Percentiles rank a stretch among this genome's conserved stretches.
These are phyloP conservation scores for Podospora pseudocomata DNA, from an alignment of 495 filamentous ascomycete genomes.

Conservation along the genomic window DNA sequence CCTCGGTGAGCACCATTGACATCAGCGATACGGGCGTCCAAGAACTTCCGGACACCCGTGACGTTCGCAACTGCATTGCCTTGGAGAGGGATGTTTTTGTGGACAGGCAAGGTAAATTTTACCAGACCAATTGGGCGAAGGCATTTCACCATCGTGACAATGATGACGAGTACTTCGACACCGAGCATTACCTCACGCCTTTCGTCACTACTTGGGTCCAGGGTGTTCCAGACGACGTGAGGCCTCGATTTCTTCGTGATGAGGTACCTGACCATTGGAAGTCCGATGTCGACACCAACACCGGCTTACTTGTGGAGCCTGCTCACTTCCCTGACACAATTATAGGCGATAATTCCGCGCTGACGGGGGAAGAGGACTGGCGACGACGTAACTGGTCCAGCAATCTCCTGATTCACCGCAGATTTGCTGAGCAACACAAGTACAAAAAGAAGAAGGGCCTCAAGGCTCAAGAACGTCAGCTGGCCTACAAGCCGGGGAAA, in stretches of 20 bases:
- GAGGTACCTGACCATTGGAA: slow-evolving; percentile 20
- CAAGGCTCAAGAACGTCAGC: neutral
- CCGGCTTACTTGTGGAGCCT: slow-evolving; percentile 29
- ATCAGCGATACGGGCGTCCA: slow-evolving; percentile 16
- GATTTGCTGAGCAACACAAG: neutral
- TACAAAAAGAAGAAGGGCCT: neutral
- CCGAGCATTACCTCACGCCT: neutral
- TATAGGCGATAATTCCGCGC: neutral
- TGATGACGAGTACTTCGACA: slow-evolving; percentile 14
- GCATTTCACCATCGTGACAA: neutral
- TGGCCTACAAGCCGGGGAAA: neutral
- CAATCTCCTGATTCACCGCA: slow-evolving; percentile 6
- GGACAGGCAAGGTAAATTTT: slow-evolving; percentile 3
- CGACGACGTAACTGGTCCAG: slow-evolving; percentile 23
- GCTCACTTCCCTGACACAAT: slow-evolving; percentile 25
- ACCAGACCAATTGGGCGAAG: slow-evolving; percentile 12
- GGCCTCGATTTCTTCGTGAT: slow-evolving; percentile 16
- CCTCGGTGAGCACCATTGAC: neutral
- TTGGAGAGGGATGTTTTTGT: slow-evolving; percentile 10
- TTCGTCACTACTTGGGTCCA: slow-evolving; percentile 20
- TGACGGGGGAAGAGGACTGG: slow-evolving; percentile 14
- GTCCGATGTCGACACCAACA: slow-evolving; percentile 34
- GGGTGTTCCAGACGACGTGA: slow-evolving; percentile 7
- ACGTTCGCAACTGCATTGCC: slow-evolving; percentile 24
- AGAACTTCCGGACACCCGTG: slow-evolving; percentile 1